Percentiles rank a stretch among this genome's conserved stretches.
Evolutionary conservation across 371 early-diverging fungal genomes (phyloP).

Genomic region (Syncephalastrum monosporum): DNA sequence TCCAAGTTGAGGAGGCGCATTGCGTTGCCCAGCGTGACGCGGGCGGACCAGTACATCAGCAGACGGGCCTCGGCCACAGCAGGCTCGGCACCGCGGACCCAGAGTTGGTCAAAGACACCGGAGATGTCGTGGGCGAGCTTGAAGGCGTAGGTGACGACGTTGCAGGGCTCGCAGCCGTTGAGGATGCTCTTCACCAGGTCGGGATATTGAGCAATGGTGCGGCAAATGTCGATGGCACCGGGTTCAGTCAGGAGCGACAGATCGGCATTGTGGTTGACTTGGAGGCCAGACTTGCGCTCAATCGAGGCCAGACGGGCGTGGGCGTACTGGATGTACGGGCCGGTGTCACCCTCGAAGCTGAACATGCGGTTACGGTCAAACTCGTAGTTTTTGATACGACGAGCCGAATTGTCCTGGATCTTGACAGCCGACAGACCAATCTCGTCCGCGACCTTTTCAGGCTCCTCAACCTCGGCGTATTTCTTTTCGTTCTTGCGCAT

Average conservation of each 20-base stretch:
- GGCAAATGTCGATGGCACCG: slow-evolving; percentile 72
- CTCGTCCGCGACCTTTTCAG: slow-evolving; percentile 77
- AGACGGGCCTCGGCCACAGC: slow-evolving; percentile 82
- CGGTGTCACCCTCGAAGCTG: slow-evolving; percentile 98
- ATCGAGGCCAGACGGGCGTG: slow-evolving; percentile 96
- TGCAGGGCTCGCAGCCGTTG: slow-evolving; percentile 88
- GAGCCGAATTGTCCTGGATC: slow-evolving; percentile 96
- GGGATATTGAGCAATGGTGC: slow-evolving; percentile 89
- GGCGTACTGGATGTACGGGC: slow-evolving; percentile 98
- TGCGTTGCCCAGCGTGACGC: slow-evolving; percentile 84
- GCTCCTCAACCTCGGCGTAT: slow-evolving; percentile 84
- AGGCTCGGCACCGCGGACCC: slow-evolving; percentile 80
- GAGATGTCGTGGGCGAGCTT: slow-evolving; percentile 87
- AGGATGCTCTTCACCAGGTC: slow-evolving; percentile 73
- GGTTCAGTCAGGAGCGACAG: slow-evolving; percentile 71
- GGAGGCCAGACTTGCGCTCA: slow-evolving; percentile 74
- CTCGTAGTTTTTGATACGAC: slow-evolving; percentile 96
- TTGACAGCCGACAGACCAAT: slow-evolving; percentile 91
- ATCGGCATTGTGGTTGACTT: slow-evolving; percentile 63
- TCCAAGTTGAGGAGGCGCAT: slow-evolving; percentile 75
- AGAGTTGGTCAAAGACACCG: slow-evolving; percentile 77
- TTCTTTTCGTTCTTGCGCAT: slow-evolving; percentile 91
- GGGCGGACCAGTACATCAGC: slow-evolving; percentile 73
- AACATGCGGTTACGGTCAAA: slow-evolving; percentile 97
- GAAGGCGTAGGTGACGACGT: slow-evolving; percentile 90